These are phyloP conservation scores for Lasiosphaeriaceae sp. DNA, from an alignment of 495 filamentous ascomycete species.

Conservation along the genomic window DNA sequence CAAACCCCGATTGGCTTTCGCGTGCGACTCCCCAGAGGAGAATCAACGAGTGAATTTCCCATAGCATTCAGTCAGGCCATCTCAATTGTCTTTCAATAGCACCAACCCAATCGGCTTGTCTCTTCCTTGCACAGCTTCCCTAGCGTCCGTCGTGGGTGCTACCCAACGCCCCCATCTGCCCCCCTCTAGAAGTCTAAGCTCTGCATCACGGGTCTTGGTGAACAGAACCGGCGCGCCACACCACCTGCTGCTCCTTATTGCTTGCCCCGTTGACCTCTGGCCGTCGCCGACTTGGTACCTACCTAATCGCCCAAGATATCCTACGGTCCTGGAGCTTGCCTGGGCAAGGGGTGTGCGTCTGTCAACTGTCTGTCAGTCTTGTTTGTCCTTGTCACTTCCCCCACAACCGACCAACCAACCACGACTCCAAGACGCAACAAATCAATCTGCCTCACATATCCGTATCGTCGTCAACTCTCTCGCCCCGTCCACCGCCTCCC, in stretches of 20 bases:
- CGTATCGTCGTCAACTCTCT: neutral
- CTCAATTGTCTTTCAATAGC: conserved; percentile 10
- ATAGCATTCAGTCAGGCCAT: conserved; percentile 28
- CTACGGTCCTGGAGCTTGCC: no score
- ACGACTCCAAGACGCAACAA: no score
- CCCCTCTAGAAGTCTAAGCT: no score
- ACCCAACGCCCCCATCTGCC: neutral
- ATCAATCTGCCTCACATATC: no score
- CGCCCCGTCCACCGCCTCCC: neutral
- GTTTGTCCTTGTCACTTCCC: no score
- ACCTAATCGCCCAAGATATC: no score
- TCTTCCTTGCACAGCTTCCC: neutral
- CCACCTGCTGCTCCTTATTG: neutral
- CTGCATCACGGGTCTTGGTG: neutral
- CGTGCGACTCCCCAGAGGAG: conserved; percentile 1
- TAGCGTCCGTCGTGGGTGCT: conserved; percentile 5
- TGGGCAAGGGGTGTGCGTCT: no score
- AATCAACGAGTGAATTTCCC: conserved; percentile 14
- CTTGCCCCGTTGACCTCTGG: neutral
- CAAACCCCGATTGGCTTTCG: conserved; percentile 26
- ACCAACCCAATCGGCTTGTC: conserved; percentile 14
- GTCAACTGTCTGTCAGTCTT: no score
- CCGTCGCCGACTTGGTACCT: neutral
- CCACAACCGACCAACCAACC: no score
- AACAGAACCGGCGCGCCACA: neutral